Conservation (phyloP, 371 early-diverging fungal species). For the Globomyces sp. region DNA sequence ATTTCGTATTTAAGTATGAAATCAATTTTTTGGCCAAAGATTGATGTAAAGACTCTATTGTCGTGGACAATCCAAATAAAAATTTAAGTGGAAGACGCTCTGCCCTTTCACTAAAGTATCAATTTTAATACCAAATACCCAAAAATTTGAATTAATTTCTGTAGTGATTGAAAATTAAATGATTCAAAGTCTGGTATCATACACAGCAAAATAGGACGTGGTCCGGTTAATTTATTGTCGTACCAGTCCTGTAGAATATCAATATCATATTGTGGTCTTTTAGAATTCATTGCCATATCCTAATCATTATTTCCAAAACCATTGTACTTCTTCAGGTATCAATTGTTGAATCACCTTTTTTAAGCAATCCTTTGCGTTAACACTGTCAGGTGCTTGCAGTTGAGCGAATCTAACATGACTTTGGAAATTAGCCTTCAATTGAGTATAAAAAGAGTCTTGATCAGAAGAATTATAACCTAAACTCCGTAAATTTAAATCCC, state of each 20-base stretch:
- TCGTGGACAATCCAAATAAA: neutral
- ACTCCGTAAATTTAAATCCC: no score
- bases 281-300: neutral
- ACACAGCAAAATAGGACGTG: neutral
- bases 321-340: neutral
- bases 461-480: constrained; percentile 8
- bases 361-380: neutral
- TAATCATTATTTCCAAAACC: neutral
- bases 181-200: constrained; percentile 6
- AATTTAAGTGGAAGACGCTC: neutral
- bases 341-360: constrained; percentile 2
- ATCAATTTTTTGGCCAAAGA: neutral
- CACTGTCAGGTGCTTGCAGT: neutral
- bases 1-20: neutral
- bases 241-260: no score
- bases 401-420: neutral
- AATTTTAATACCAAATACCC: neutral
- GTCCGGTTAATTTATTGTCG: neutral
- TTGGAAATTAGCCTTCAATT: constrained; percentile 1
- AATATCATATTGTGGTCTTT: neutral
- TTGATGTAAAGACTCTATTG: neutral
- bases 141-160: constrained; percentile 2
- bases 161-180: neutral
- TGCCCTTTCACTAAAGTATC: no score
- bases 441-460: constrained; percentile 9